phyloP scores from a whole-genome alignment of 345 rosid species.

The Anastatica hierochuntica region DNA sequence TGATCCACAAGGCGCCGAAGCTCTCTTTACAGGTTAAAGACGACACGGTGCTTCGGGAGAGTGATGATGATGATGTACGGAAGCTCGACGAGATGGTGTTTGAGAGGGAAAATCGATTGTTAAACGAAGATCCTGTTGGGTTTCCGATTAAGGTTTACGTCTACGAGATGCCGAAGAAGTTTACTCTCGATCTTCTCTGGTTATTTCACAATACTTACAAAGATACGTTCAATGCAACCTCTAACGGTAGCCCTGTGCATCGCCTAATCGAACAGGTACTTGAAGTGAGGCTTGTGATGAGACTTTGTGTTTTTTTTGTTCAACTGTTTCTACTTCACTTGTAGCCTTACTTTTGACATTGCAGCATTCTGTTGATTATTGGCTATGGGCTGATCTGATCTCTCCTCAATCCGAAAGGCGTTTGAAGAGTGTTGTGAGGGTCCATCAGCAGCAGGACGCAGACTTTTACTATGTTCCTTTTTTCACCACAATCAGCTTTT shows the following conservation, averaged over 20 bases:
- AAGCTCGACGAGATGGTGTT: constrained; percentile 33
- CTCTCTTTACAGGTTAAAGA: constrained; percentile 20
- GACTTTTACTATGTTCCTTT: constrained; percentile 71
- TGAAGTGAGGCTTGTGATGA: not conserved
- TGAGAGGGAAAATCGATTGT: constrained; percentile 30
- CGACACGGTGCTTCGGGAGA: constrained; percentile 25
- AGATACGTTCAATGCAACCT: constrained; percentile 63
- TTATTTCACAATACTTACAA: constrained; percentile 51
- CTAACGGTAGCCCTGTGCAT: constrained; percentile 93
- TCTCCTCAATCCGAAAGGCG: constrained; percentile 61
- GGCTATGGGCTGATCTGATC: constrained; percentile 85
- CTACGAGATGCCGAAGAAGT: constrained; percentile 70
- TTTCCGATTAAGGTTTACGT: constrained; percentile 66
- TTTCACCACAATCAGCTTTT: constrained; percentile 81
- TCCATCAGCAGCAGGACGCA: constrained; percentile 59
- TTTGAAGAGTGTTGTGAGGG: constrained; percentile 66
- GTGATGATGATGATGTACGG: constrained; percentile 23
- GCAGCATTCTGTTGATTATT: constrained; percentile 82
- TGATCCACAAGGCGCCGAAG: constrained; percentile 16
- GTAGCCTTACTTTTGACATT: not conserved
- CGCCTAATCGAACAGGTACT: constrained; percentile 72
- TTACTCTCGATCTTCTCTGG: constrained; percentile 67
- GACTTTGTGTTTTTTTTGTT: not conserved
- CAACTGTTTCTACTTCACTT: not conserved
- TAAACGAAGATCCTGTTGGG: constrained; percentile 31